Conservation (phyloP, 495 filamentous ascomycete genomes). For the Hyaloscypha finlandica region DNA sequence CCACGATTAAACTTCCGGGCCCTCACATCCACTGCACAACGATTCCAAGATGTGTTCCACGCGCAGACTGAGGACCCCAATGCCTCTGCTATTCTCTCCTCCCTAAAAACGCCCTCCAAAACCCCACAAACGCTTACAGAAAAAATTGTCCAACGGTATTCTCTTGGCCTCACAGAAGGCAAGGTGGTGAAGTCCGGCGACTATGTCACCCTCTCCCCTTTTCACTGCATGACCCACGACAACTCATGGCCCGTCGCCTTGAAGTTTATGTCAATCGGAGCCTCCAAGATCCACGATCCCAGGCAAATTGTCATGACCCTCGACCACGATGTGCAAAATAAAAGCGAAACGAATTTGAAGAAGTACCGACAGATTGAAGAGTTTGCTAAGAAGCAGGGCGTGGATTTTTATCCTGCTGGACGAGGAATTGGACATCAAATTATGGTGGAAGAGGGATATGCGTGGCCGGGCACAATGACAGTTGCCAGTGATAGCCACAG, state of each 20-base stretch:
- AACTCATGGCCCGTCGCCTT: conserved; percentile 84
- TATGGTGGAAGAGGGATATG: conserved; percentile 80
- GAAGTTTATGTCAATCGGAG: conserved; percentile 53
- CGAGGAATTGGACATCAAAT: conserved; percentile 88
- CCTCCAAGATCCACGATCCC: conserved; percentile 32
- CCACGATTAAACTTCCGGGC: conserved; percentile 24
- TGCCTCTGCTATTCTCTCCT: conserved; percentile 46
- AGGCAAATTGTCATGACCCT: conserved; percentile 63
- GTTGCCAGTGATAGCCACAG: conserved; percentile 83
- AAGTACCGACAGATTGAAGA: conserved; percentile 87
- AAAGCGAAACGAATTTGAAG: conserved; percentile 74
- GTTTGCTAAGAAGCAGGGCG: conserved; percentile 78
- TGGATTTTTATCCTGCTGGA: conserved; percentile 83
- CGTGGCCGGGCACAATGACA: conserved; percentile 74
- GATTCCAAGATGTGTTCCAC: conserved; percentile 51
- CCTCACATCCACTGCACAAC: conserved; percentile 43
- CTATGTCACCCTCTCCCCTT: conserved; percentile 77
- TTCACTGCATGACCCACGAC: conserved; percentile 89
- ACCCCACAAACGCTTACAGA: conserved; percentile 82
- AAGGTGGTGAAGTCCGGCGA: conserved; percentile 77
- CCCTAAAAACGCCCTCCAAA: conserved; percentile 40
- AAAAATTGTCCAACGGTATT: conserved; percentile 85
- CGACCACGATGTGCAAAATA: conserved; percentile 94
- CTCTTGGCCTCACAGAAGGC: conserved; percentile 67
- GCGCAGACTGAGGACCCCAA: conserved; percentile 49